These are phyloP conservation scores for Blastocrithidia nonstop DNA, from an alignment of 208 protist species.

Conservation along the genomic window DNA sequence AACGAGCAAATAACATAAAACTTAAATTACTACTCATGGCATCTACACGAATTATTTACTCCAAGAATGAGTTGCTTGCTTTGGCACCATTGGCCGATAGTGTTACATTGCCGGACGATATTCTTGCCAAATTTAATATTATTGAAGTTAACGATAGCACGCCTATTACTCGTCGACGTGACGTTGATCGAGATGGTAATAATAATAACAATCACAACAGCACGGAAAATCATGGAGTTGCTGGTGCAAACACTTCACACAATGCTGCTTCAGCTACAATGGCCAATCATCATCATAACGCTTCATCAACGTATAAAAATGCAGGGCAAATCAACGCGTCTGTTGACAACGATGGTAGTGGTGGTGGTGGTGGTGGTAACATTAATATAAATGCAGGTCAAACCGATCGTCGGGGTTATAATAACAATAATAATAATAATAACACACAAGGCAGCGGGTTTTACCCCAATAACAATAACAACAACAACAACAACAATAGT, in stretches of 20 bases:
- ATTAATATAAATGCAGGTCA: too few species aligned
- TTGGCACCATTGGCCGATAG: conserved; percentile 13
- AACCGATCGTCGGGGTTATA: too few species aligned
- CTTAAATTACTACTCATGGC: conserved; percentile 5
- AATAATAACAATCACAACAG: too few species aligned
- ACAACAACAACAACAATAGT: conserved; percentile 1
- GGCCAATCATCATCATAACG: too few species aligned
- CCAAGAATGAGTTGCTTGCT: conserved; percentile 32
- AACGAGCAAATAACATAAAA: too few species aligned
- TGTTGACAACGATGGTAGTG: not conserved
- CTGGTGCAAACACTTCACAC: conserved; percentile 4
- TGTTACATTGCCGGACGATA: conserved; percentile 15
- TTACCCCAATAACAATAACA: not conserved
- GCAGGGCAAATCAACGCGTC: too few species aligned
- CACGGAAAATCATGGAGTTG: conserved; percentile 5
- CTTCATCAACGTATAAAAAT: too few species aligned
- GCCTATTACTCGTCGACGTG: too few species aligned
- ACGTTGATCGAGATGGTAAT: too few species aligned
- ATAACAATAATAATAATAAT: conserved; percentile 5
- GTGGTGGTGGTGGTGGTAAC: not conserved
- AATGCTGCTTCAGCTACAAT: not conserved
- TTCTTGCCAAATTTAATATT: conserved; percentile 41
- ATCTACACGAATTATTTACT: conserved; percentile 24
- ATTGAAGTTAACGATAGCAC: conserved; percentile 31
- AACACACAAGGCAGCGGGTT: not conserved